Evolutionary conservation across 2,329 filamentous ascomycete species (phyloP).

Genomic region (Nothophaeocryptopus gaeumannii): DNA sequence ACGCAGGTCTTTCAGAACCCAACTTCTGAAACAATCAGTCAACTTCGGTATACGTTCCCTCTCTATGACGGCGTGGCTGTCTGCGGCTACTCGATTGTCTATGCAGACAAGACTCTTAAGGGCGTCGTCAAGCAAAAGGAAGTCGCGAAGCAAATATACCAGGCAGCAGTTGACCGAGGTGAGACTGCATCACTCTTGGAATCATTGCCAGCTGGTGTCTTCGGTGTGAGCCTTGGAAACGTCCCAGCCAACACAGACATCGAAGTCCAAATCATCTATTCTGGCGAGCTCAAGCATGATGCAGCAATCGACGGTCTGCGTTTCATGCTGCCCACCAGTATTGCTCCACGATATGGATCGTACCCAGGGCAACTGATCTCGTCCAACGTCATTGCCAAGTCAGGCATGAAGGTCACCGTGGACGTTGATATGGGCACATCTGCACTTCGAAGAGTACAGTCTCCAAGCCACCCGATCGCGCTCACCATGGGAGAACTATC

Average conservation of each 20-base stretch:
- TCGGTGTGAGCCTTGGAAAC: conserved; percentile 66
- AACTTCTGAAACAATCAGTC: conserved; percentile 44
- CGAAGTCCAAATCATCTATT: conserved; percentile 61
- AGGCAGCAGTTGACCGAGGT: conserved; percentile 57
- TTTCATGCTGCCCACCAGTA: conserved; percentile 65
- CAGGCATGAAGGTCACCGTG: conserved; percentile 55
- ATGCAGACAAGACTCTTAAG: conserved; percentile 59
- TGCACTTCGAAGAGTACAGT: conserved; percentile 61
- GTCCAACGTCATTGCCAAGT: conserved; percentile 26
- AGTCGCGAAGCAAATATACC: conserved; percentile 59
- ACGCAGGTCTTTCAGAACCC: conserved; percentile 64
- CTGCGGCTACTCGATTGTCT: conserved; percentile 63
- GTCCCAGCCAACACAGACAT: conserved; percentile 59
- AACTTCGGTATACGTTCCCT: conserved; percentile 67
- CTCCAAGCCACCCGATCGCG: conserved; percentile 65
- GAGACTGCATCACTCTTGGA: conserved; percentile 65
- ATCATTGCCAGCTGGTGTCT: conserved; percentile 63
- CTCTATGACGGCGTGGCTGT: conserved; percentile 71
- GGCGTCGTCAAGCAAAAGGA: conserved; percentile 66
- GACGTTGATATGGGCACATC: conserved; percentile 59
- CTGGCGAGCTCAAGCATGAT: conserved; percentile 71
- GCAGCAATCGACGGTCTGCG: conserved; percentile 64
- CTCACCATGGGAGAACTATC: conserved; percentile 62
- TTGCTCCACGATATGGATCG: conserved; percentile 64
- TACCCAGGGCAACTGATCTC: conserved; percentile 41